A percentile compares a stretch with the other conserved stretches of the same genome.
phyloP scores from a whole-genome alignment of 768 basidiomycete genomes.

The Piloderma croceum region DNA sequence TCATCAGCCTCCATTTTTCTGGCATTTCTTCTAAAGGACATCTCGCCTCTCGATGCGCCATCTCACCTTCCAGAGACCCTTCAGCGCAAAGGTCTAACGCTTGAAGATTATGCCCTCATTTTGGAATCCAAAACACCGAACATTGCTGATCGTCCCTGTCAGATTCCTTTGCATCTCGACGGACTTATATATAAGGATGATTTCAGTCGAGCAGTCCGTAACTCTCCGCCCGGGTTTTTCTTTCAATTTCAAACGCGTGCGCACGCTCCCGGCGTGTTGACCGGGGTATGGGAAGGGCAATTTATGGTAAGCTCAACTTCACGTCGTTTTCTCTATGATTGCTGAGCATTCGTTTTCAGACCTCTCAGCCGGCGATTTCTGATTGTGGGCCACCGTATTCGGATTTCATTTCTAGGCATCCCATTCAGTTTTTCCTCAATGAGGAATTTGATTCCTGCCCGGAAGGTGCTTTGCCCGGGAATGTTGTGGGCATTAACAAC shows the following conservation, averaged over 20 bases:
- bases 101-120: conserved; percentile 45
- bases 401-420: conserved; percentile 40
- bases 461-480: conserved; percentile 26
- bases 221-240: conserved; percentile 14
- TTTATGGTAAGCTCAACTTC: conserved; percentile 41
- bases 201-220: conserved; percentile 32
- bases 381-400: conserved; percentile 6
- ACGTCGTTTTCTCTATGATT: conserved; percentile 9
- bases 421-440: conserved; percentile 44
- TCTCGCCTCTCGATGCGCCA: conserved; percentile 37
- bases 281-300: conserved; percentile 57
- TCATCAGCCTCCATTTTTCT: conserved; percentile 45
- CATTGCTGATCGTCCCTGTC: conserved; percentile 35
- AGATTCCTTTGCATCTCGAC: not conserved
- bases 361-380: conserved; percentile 7
- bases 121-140: conserved; percentile 41
- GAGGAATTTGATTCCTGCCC: conserved; percentile 41
- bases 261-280: conserved; percentile 39
- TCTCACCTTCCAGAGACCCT: conserved; percentile 44
- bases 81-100: conserved; percentile 46
- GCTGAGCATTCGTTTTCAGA: conserved; percentile 5
- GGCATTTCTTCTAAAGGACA: conserved; percentile 48
- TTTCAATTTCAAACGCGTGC: conserved; percentile 18
- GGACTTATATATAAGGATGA: conserved; percentile 27
- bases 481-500: conserved; percentile 11